phyloP scores from a whole-genome alignment of 2,329 filamentous ascomycete genomes.

The Alternaria sp. region DNA sequence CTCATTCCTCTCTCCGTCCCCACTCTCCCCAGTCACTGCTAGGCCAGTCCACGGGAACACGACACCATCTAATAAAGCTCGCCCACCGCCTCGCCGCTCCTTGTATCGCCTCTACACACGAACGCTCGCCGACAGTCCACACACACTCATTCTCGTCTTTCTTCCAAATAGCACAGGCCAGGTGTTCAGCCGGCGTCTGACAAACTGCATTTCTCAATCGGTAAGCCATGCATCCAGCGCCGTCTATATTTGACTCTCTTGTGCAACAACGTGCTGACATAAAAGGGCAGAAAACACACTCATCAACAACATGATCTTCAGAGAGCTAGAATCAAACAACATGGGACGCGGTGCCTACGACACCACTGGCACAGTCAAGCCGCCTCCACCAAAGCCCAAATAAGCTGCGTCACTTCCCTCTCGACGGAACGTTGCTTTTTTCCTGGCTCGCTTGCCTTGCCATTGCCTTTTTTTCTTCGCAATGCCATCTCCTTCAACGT shows the following conservation, averaged over 20 bases:
- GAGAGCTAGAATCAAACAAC: constrained; percentile 54
- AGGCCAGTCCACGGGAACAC: constrained; percentile 44
- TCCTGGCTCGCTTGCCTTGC: neutral
- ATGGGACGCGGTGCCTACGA: constrained; percentile 61
- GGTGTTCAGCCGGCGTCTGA: constrained; percentile 36
- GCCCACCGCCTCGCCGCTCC: constrained; percentile 20
- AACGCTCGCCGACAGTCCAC: constrained; percentile 29
- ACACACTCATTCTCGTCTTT: constrained; percentile 31
- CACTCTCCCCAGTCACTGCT: constrained; percentile 36
- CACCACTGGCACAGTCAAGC: constrained; percentile 60
- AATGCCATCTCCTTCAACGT: neutral
- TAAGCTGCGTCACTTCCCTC: constrained; percentile 28
- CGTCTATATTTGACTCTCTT: constrained; percentile 20
- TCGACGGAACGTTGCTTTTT: constrained; percentile 19
- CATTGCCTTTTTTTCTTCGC: constrained; percentile 9
- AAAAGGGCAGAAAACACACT: constrained; percentile 40
- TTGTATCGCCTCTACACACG: constrained; percentile 16
- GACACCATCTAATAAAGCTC: constrained; percentile 39
- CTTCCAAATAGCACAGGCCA: constrained; percentile 27
- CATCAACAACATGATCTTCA: constrained; percentile 54
- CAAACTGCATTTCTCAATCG: constrained; percentile 27
- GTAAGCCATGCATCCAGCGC: constrained; percentile 30
- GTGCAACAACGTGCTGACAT: constrained; percentile 40
- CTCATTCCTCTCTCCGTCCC: constrained; percentile 32
- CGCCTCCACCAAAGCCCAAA: constrained; percentile 54